These are phyloP conservation scores for Obba rivulosa DNA, from an alignment of 768 basidiomycete species.

Conservation along the genomic window DNA sequence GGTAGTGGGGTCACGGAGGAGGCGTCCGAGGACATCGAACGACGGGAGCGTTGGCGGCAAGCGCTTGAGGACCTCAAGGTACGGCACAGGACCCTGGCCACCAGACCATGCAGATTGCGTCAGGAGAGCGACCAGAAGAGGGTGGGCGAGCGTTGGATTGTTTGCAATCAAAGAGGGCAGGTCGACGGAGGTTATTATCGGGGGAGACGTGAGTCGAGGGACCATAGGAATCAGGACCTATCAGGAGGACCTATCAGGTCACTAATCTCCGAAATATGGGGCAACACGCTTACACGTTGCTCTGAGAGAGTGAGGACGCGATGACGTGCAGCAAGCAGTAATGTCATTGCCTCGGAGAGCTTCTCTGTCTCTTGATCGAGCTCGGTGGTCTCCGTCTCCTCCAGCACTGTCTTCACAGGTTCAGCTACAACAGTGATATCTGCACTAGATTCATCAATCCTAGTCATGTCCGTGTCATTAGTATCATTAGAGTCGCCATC, in stretches of 20 bases:
- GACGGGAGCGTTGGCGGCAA: slow-evolving; percentile 70
- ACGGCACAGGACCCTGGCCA: slow-evolving; percentile 36
- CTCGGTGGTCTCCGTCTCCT: slow-evolving; percentile 26
- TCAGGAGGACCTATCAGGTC: background rate
- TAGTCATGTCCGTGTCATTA: too few relatives aligned
- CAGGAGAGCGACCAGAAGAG: slow-evolving; percentile 57
- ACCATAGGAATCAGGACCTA: slow-evolving; percentile 51
- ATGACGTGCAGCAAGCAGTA: slow-evolving; percentile 63
- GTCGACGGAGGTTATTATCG: slow-evolving; percentile 64
- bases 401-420: background rate
- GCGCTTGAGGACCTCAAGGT: slow-evolving; percentile 57
- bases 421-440: background rate
- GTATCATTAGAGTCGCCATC: slow-evolving; percentile 1
- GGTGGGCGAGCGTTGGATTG: slow-evolving; percentile 68
- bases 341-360: slow-evolving; percentile 50
- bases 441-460: background rate
- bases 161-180: slow-evolving; percentile 57
- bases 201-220: slow-evolving; percentile 35
- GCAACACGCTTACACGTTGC: slow-evolving; percentile 53
- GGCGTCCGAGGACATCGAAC: slow-evolving; percentile 66
- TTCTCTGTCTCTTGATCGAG: slow-evolving; percentile 54
- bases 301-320: slow-evolving; percentile 72
- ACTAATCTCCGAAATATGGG: background rate
- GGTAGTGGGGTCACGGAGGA: slow-evolving; percentile 57
- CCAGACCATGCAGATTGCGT: slow-evolving; percentile 23